Percentiles rank a stretch among this genome's conserved stretches.
Evolutionary conservation across 345 rosid genomes (phyloP).

Genomic region (Litchi chinensis): DNA sequence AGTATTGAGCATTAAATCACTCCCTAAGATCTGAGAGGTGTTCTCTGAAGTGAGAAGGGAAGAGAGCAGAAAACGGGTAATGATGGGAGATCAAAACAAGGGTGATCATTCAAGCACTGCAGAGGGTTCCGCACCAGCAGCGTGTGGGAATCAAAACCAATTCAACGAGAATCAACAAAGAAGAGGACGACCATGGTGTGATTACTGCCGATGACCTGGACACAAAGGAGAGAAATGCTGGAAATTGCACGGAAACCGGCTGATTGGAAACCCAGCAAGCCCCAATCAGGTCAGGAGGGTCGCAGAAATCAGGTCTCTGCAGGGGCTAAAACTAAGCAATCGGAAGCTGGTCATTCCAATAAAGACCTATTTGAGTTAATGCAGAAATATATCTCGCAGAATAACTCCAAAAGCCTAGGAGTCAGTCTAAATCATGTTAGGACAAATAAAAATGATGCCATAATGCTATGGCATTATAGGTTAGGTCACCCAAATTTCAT

Average conservation of each 20-base stretch:
- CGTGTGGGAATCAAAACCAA: not conserved
- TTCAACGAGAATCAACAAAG: not conserved
- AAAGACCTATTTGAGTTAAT: too few relatives aligned
- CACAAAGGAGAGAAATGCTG: not conserved
- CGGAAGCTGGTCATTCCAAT: too few relatives aligned
- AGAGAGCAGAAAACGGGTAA: not conserved
- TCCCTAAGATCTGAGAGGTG: not conserved
- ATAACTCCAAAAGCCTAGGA: too few relatives aligned
- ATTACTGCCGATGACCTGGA: not conserved
- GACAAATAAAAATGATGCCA: not conserved
- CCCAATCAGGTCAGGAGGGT: too few relatives aligned
- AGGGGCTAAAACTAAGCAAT: too few relatives aligned
- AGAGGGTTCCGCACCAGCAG: not conserved
- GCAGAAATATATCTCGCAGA: too few relatives aligned
- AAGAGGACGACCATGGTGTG: not conserved
- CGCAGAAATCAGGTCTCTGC: too few relatives aligned
- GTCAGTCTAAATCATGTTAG: not conserved
- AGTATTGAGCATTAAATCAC: not conserved
- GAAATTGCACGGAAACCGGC: not conserved
- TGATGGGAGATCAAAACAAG: not conserved
- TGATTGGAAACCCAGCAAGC: not conserved
- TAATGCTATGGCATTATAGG: not conserved
- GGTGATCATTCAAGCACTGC: too few relatives aligned
- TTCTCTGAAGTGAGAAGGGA: not conserved
- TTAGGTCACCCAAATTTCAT: not conserved